Conservation (phyloP, 768 basidiomycete genomes). For the Tylopilus vinaceipallidus region DNA sequence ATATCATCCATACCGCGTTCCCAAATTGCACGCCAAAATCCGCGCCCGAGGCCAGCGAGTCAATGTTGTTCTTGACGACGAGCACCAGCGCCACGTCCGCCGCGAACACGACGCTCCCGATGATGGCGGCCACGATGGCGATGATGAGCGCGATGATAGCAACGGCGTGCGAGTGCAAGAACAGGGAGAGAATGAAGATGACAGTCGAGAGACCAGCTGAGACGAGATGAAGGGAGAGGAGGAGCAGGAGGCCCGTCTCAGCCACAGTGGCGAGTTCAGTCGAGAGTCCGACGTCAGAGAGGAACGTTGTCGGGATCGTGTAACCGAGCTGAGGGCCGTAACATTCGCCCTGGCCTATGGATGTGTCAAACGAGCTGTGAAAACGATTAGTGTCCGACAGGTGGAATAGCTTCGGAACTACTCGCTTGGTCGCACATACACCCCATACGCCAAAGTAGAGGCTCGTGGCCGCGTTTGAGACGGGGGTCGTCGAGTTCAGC, state of each 20-base stretch:
- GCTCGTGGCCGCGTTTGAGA: constrained; percentile 54
- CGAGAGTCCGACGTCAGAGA: constrained; percentile 44
- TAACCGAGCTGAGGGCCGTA: constrained; percentile 70
- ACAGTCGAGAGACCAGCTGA: constrained; percentile 57
- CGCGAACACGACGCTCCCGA: constrained; percentile 54
- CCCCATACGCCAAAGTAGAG: constrained; percentile 84
- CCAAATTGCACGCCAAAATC: constrained; percentile 54
- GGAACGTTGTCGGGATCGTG: constrained; percentile 47
- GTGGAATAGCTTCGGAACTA: neutral
- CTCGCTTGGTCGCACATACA: constrained; percentile 61
- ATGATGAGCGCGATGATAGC: constrained; percentile 59
- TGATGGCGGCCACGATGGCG: constrained; percentile 53
- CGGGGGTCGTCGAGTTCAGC: constrained; percentile 29
- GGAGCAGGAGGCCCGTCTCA: constrained; percentile 45
- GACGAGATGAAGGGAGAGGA: constrained; percentile 72
- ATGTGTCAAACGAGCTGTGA: constrained; percentile 9
- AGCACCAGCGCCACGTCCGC: constrained; percentile 63
- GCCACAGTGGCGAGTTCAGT: constrained; percentile 43
- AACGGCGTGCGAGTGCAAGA: constrained; percentile 53
- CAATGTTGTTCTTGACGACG: constrained; percentile 45
- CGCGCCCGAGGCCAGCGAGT: constrained; percentile 35
- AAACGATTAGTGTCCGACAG: neutral
- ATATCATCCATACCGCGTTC: constrained; percentile 73
- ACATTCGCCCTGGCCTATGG: constrained; percentile 41
- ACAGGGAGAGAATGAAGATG: constrained; percentile 51